Percentiles rank a stretch among this genome's conserved stretches.
Conservation (phyloP, 2,329 filamentous ascomycete genomes). For the Paraphaeosphaeria minitans region DNA sequence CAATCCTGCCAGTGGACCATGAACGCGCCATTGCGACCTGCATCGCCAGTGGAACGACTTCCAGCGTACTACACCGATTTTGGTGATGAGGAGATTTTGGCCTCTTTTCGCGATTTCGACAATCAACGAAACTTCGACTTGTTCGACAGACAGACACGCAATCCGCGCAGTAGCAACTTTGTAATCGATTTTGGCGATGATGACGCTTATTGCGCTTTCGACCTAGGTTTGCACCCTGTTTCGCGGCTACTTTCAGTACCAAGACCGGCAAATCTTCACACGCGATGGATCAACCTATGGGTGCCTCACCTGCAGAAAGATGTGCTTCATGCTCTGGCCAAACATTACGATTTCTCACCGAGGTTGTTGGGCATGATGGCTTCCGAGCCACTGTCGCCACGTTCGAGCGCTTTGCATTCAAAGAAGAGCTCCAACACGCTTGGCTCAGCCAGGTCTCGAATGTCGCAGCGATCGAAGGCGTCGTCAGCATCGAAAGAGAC, state of each 20-base stretch:
- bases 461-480: conserved; percentile 21
- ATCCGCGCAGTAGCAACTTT: conserved; percentile 60
- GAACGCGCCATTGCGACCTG: conserved; percentile 35
- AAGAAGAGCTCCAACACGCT: conserved; percentile 42
- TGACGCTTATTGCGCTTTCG: conserved; percentile 60
- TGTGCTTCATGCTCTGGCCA: conserved; percentile 61
- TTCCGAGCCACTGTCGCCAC: conserved; percentile 55
- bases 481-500: conserved; percentile 27
- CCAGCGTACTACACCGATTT: conserved; percentile 44
- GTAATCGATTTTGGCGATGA: conserved; percentile 67
- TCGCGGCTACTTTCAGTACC: conserved; percentile 43
- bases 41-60: conserved; percentile 34
- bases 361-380: conserved; percentile 68
- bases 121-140: conserved; percentile 52
- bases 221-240: conserved; percentile 56
- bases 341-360: conserved; percentile 70
- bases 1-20: conserved; percentile 19
- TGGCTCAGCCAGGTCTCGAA: conserved; percentile 34
- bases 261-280: conserved; percentile 56
- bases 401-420: conserved; percentile 21
- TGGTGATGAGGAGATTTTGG: conserved; percentile 38
- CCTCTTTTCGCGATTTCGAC: conserved; percentile 62
- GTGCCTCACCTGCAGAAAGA: conserved; percentile 65
- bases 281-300: conserved; percentile 81
- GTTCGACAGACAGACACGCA: conserved; percentile 50